Evolutionary conservation across 371 early-diverging fungal genomes (phyloP).

Genomic region (Mucor circinelloides): DNA sequence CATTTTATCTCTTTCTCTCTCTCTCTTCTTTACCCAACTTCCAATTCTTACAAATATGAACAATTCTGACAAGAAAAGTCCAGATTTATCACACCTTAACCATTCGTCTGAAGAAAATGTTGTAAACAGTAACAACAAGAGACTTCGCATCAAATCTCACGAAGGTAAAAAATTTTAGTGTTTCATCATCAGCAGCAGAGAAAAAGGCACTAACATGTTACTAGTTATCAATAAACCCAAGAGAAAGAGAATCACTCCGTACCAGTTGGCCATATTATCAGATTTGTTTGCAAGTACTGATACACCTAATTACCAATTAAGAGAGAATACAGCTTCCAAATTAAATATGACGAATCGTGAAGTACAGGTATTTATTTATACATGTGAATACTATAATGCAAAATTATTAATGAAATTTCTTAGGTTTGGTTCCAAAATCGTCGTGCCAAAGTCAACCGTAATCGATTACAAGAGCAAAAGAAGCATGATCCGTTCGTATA

Average conservation of each 20-base stretch:
- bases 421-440: slow-evolving; percentile 37
- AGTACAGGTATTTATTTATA: slow-evolving; percentile 71
- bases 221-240: slow-evolving; percentile 53
- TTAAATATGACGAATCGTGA: slow-evolving; percentile 92
- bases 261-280: slow-evolving; percentile 69
- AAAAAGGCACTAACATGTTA: not conserved
- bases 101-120: not conserved
- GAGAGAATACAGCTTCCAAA: slow-evolving; percentile 81
- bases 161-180: slow-evolving; percentile 30
- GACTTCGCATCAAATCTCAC: slow-evolving; percentile 40
- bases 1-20: slow-evolving; percentile 3
- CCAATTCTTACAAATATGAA: not conserved
- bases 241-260: slow-evolving; percentile 75
- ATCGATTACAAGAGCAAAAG: slow-evolving; percentile 23
- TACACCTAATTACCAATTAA: slow-evolving; percentile 86
- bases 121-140: slow-evolving; percentile 11
- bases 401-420: not conserved
- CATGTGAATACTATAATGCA: not conserved
- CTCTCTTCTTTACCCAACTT: not conserved
- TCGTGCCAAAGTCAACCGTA: slow-evolving; percentile 36
- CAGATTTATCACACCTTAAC: not conserved
- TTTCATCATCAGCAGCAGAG: slow-evolving; percentile 1
- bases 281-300: slow-evolving; percentile 75
- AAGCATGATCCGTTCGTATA: slow-evolving; percentile 22
- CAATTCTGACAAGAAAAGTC: not conserved